These are phyloP conservation scores for Mycena alexandri DNA, from an alignment of 768 basidiomycete species.

Conservation along the genomic window DNA sequence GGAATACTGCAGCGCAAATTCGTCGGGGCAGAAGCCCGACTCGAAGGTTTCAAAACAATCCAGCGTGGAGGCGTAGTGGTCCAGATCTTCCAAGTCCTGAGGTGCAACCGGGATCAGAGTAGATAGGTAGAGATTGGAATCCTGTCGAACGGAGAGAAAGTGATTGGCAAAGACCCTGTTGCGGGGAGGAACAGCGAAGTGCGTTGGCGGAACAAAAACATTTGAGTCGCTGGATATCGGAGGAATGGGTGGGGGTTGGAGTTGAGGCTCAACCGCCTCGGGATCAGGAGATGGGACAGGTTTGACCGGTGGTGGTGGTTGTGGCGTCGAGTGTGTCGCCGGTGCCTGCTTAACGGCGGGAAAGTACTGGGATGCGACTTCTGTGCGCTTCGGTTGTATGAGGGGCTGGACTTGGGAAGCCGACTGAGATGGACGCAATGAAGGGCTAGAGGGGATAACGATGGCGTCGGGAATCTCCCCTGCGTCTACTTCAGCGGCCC, in stretches of 20 bases:
- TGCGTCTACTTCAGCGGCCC: constrained; percentile 6
- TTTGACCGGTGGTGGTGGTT: constrained; percentile 5
- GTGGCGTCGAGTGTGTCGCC: background rate
- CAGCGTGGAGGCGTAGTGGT: background rate
- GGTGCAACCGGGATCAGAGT: background rate
- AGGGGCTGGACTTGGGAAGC: constrained; percentile 59
- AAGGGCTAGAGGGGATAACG: constrained; percentile 38
- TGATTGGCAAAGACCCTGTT: constrained; percentile 27
- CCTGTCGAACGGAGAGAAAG: constrained; percentile 15
- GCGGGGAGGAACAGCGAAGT: constrained; percentile 23
- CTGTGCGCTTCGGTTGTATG: constrained; percentile 7
- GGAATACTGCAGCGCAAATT: background rate
- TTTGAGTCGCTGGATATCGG: background rate
- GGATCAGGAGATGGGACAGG: background rate
- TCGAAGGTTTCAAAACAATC: background rate
- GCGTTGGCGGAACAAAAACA: background rate
- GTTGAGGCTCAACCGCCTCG: background rate
- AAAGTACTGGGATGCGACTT: constrained; percentile 41
- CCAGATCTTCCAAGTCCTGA: background rate
- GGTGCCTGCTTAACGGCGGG: constrained; percentile 21
- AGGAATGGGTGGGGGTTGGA: background rate
- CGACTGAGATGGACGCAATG: constrained; percentile 64
- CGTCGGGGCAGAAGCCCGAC: constrained; percentile 7
- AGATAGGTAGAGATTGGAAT: background rate
- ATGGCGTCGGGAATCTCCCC: constrained; percentile 9